A percentile compares a stretch with the other conserved stretches of the same genome.
phyloP scores from a whole-genome alignment of 2,329 filamentous ascomycete genomes.

The Talaromyces sp. region DNA sequence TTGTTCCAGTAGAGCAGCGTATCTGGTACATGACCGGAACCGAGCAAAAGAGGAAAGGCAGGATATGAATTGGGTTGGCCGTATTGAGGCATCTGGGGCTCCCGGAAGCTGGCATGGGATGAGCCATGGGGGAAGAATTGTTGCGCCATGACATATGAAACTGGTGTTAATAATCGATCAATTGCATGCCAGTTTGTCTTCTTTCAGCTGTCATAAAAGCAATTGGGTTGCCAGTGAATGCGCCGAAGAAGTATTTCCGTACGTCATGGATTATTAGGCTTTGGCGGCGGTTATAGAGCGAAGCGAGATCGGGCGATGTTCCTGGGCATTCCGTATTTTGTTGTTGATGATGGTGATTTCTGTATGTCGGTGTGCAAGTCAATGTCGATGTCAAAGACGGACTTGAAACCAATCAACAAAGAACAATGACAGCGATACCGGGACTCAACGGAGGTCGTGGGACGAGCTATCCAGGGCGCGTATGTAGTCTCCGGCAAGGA shows the following conservation, averaged over 20 bases:
- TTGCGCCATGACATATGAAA: conserved; percentile 17
- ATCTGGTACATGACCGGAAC: conserved; percentile 41
- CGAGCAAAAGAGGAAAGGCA: conserved; percentile 37
- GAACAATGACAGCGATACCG: not conserved
- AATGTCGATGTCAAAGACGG: not conserved
- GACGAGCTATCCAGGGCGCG: not conserved
- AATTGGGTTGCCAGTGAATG: not conserved
- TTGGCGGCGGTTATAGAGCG: not conserved
- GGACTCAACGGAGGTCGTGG: not conserved
- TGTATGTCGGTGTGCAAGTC: not conserved
- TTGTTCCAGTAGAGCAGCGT: conserved; percentile 48
- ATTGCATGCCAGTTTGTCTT: not conserved
- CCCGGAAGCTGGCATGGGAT: not conserved
- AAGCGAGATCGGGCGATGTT: not conserved
- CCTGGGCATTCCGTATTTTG: not conserved
- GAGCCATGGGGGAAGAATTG: conserved; percentile 13
- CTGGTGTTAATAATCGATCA: not conserved
- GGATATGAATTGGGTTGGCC: conserved; percentile 30
- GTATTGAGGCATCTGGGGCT: conserved; percentile 15
- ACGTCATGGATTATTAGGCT: not conserved
- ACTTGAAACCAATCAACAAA: not conserved
- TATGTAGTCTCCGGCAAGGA: conserved; percentile 2
- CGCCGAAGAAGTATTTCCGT: not conserved
- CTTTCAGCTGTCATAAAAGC: not conserved
- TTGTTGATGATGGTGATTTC: not conserved